These are phyloP conservation scores for Tolypocladium amazonense DNA, from an alignment of 2,329 filamentous ascomycete species.

Conservation along the genomic window DNA sequence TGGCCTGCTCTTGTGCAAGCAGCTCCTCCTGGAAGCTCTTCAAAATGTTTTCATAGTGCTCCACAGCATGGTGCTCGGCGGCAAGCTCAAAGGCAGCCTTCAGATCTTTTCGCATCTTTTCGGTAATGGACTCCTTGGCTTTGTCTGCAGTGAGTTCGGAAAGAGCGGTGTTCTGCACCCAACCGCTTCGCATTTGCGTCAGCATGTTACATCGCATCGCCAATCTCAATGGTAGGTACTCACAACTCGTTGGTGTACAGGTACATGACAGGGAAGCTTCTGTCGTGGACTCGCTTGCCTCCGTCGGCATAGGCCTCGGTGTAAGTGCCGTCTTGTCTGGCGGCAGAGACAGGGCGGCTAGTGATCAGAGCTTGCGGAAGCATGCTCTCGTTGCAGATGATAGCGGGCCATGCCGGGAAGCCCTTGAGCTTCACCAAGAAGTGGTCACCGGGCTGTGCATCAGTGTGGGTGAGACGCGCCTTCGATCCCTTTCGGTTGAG, in stretches of 20 bases:
- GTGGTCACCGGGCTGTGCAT: slow-evolving; percentile 83
- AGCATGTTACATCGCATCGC: slow-evolving; percentile 1
- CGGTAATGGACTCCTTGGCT: slow-evolving; percentile 55
- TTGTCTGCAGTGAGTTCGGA: slow-evolving; percentile 65
- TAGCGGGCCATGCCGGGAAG: slow-evolving; percentile 86
- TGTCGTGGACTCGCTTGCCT: slow-evolving; percentile 74
- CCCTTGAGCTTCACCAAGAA: slow-evolving; percentile 92
- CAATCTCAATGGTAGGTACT: slow-evolving; percentile 33
- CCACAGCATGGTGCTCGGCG: slow-evolving; percentile 63
- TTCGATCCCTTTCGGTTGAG: slow-evolving; percentile 78
- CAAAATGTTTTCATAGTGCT: slow-evolving; percentile 76
- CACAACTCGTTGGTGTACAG: slow-evolving; percentile 94
- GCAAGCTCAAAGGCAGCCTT: slow-evolving; percentile 73
- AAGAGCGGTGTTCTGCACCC: slow-evolving; percentile 79
- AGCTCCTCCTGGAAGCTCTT: slow-evolving; percentile 57
- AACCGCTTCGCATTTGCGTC: slow-evolving; percentile 50
- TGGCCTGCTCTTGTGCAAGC: slow-evolving; percentile 43
- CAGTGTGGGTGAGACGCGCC: slow-evolving; percentile 57
- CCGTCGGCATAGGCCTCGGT: slow-evolving; percentile 79
- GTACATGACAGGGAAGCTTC: slow-evolving; percentile 93
- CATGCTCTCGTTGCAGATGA: slow-evolving; percentile 92
- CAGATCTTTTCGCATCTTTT: slow-evolving; percentile 73
- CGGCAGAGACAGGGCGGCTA: slow-evolving; percentile 74
- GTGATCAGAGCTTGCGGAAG: slow-evolving; percentile 69
- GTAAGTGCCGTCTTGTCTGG: slow-evolving; percentile 73